Evolutionary conservation across 306 rosid genomes (phyloP), one percentile per base, ranked within the genome.

Genomic region (Cicer judaicum): DNA sequence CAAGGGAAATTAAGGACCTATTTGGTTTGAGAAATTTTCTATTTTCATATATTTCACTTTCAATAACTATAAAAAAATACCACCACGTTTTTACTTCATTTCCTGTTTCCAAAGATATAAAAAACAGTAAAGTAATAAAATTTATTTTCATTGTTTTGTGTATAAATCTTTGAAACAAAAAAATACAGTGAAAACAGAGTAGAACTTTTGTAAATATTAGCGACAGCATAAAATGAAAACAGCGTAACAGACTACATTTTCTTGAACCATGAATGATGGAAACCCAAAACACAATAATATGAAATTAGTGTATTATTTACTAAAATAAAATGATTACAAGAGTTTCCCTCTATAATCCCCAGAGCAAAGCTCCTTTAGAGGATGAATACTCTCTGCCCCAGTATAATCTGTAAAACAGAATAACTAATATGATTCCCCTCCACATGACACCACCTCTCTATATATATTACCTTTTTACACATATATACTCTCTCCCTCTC

Each of bases 1-100:
- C 75, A 36, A 15, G 53, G 53, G 42, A 68, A 75, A 46, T 16
- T 59, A 56, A 15, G 49, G 38, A 39, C 39, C 49, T 70, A 16
- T 16, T 70, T 52, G 62, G 38, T 52, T 70, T 69, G 16, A 36
- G 49, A 69, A 36, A n/a, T 36, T 36, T 8, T 36, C 13, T 24
- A 16, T 19, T 44, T 44, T 39, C 47, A 53, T 53, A 4, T 12
- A 12, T 10, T 29, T 34, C 9, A 5, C 12, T 44, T 66, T 67
- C 56, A 46, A 8, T 11, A 13, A 46, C 13, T 24, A 12, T 8
- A 65, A 66, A 21, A 67, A 67, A 67, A 67, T 13, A 7, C 13
- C 42, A 46, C 36, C 56, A 19, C 10, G 5, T 47, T 21, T 63
- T 46, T 15, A 67, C 12, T 46, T 21, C 29, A 66, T 19, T 66